Evolutionary conservation across 805 yeast genomes (phyloP), one percentile per base, ranked within the genome.

Genomic region (Cyberlindnera meyerae): DNA sequence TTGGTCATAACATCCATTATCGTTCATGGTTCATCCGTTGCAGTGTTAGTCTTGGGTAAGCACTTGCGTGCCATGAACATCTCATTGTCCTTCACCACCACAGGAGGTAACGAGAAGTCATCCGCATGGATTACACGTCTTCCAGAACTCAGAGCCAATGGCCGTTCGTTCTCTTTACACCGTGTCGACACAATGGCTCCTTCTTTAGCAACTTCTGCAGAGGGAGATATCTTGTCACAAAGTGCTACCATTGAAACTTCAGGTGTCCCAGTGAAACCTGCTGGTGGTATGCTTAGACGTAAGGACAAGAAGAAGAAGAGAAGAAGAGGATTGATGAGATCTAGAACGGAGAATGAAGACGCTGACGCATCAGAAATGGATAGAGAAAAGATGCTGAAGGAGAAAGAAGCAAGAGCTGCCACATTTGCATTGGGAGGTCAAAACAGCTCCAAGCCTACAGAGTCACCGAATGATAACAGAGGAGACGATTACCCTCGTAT

Each of bases 1-100:
- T 65, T 88, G 45, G 82, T 88, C 17, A 68, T 88, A 4, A 71
- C 89, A 1, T 88, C 96, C 0, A 85, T 88, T 49, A 65, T 84
- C 14, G 90, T 88, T 16, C 97, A 88, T 60, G 97, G 97, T 4
- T 86, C 95, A 0, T 85, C 95, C 0, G 87, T 86, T 18, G 93
- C 93, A 5, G 85, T 77, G 11, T 48, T 53, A 18, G 37, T 40
- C 5, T 28, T 47, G 38, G 97, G 98, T 33, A 83, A 80, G 53
- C 82, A 90, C 40, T 71, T 90, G 58, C 88, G 89, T 64, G 82
- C 95, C 35, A 84, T 93, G 80, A 86, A 96, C 24, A 40, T 44
- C 27, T 33, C 44, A 4, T 84, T 89, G 82, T 77, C 97, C 0
- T 82, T 86, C 56, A 87, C 96, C 15, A 75, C 77, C 18, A 77